Evolutionary conservation across 1,284 basidiomycete genomes (phyloP), one percentile per base, ranked within the genome.

Genomic region (Cutaneotrichosporon sp.): DNA sequence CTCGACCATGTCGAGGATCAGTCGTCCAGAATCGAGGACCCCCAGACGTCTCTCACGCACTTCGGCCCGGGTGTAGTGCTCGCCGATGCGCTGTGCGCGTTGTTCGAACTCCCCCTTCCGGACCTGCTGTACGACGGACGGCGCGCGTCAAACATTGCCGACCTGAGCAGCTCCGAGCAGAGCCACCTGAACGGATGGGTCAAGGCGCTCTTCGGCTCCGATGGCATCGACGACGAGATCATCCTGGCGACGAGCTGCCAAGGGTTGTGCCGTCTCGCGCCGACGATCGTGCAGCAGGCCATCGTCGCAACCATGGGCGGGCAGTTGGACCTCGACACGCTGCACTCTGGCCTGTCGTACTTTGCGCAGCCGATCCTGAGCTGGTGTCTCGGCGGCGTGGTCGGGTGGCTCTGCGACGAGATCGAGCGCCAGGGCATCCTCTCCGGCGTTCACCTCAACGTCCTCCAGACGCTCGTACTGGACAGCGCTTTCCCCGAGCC

Each of bases 361-460:
- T 84, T 84, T 62, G 75, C 81, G 2, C 82, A 84, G 64, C 81
- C 82, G 20, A 69, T 84, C 1, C 71, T 84, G 4, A 81, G 79
- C 66, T 84, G 82, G 77, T 80, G 82, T 9, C 68, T 83, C n/a
- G 81, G 80, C 3, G 80, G 80, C 0, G 81, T 83, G 13, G 67
- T 84, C 54, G 67, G 67, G 1, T 81, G 80, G 80, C 69, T 81
- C 8, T 74, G 72, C 36, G 56, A 53, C 18, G 79, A 81, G 66
- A 75, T 76, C 27, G 66, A 69, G 36, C 66, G 79, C 8, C 72
- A 75, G 58, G 77, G 79, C 5, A 58, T 69, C 4, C 60, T 77
- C 13, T 76, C 77, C 0, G 71, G 71, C 0, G 57, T 75, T n/a
- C 73, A 78, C 58, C 70, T 79, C 11, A 71, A 78, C 47, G 76